phyloP scores from a whole-genome alignment of 164 flowering plant species.

The Kalanchoe fedtschenkoi region DNA sequence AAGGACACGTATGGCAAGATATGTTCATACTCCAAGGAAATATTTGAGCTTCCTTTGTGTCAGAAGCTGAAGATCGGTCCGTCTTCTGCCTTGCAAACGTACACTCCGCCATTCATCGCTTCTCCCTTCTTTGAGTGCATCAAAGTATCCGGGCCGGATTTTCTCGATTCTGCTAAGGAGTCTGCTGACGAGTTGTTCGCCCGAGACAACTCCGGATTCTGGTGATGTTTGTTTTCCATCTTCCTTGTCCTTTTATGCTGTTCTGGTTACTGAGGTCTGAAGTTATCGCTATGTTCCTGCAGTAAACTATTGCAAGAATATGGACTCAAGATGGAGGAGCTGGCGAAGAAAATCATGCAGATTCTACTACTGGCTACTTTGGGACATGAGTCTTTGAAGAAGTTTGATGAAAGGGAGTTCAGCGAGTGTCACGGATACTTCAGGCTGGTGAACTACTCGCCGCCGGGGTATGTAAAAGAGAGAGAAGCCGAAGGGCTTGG shows the following conservation, averaged over 20 bases:
- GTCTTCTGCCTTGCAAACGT: conserved; percentile 38
- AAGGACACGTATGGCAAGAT: conserved; percentile 30
- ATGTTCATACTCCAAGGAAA: conserved; percentile 26
- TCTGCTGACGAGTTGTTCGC: conserved; percentile 43
- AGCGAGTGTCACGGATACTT: conserved; percentile 64
- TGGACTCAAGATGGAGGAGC: conserved; percentile 51
- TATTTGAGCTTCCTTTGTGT: conserved; percentile 48
- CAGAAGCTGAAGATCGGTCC: conserved; percentile 66
- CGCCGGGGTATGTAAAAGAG: conserved; percentile 26
- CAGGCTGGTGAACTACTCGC: conserved; percentile 60
- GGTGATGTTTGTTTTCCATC: conserved; percentile 25
- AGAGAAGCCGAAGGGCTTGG: conserved; percentile 70
- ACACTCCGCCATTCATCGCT: conserved; percentile 84
- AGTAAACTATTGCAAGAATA: conserved; percentile 66
- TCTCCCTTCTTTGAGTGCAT: conserved; percentile 80
- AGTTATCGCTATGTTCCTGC: neutral
- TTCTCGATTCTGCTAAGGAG: conserved; percentile 50
- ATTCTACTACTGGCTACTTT: conserved; percentile 35
- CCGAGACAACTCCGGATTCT: conserved; percentile 32
- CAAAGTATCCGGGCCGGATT: conserved; percentile 67
- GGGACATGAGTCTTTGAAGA: conserved; percentile 34
- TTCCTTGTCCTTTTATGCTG: neutral
- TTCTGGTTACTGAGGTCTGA: neutral
- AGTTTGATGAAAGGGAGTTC: conserved; percentile 42
- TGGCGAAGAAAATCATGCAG: conserved; percentile 40